Evolutionary conservation across 495 filamentous ascomycete genomes (phyloP), one percentile per base, ranked within the genome.

Genomic region (Pyronema domesticum): DNA sequence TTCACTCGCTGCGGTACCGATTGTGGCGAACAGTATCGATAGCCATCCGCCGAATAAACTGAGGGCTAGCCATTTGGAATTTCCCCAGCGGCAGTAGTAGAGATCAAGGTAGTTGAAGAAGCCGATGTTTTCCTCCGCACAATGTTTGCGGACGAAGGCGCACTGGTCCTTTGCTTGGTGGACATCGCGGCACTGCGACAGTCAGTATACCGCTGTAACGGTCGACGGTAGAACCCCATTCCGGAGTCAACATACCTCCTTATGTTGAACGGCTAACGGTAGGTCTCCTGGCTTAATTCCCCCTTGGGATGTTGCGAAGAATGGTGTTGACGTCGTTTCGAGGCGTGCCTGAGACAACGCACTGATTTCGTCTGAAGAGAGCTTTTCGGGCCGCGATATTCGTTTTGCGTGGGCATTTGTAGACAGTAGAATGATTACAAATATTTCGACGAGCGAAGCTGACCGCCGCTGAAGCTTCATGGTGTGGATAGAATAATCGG

Each of bases 1-100:
- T 66, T 99, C 93, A 62, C 85, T 93, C 18, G 93, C 91, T 6
- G 93, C 93, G 59, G 96, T 95, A n/a, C 93, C 93, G 52, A 99
- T 95, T 1, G 93, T 95, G 58, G 81, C 89, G 64, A 99, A 99
- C 6, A 96, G 78, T 23, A 95, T 71, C n/a, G 77, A 83, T 6
- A 95, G 72, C 93, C 93, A 99, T 42, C 80, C 54, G 30, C 82
- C 72, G 34, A 99, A 69, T 34, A 95, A 72, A 4, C 72, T 66
- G 60, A 96, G 89, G 17, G 86, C 86, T 52, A 94, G 48, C 2
- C 81, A 79, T 61, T 86, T 77, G n/a, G 71, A 80, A 57, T 80
- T 67, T 47, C 73, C 74, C 19, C 93, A 70, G 30, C 71, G 69
- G 73, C 93, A 99, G 67, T 96, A 99, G 70, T 95, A 96, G 36